Conservation (phyloP, 441 rosid genomes). For the Gossypium davidsonii region DNA sequence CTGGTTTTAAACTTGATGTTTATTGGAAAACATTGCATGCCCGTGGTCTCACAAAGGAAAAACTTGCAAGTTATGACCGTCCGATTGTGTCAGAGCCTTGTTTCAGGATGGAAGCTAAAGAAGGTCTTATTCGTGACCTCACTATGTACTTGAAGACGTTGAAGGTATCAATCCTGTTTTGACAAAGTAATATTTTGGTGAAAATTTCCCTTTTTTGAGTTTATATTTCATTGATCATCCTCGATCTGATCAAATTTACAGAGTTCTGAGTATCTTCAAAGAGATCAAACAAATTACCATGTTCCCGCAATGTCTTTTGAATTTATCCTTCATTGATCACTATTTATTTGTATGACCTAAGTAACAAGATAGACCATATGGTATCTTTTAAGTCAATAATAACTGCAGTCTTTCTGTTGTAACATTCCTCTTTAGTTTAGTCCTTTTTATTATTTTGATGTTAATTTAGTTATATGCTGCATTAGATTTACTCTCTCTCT, state of each 20-base stretch:
- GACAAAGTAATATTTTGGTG: neutral
- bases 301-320: neutral
- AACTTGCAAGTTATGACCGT: conserved; percentile 55
- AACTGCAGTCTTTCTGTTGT: neutral
- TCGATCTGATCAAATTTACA: no score
- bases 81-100: conserved; percentile 45
- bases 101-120: conserved; percentile 44
- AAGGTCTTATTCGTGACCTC: conserved; percentile 60
- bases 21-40: conserved; percentile 58
- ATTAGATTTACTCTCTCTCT: neutral
- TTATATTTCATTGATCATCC: neutral
- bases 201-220: neutral
- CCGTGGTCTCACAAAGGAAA: conserved; percentile 56
- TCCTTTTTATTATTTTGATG: neutral
- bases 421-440: neutral
- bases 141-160: conserved; percentile 60
- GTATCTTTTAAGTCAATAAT: neutral
- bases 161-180: conserved; percentile 33
- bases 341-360: neutral
- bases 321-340: neutral
- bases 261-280: no score
- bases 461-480: neutral
- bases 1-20: conserved; percentile 43
- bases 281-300: no score
- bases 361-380: neutral